Conservation (phyloP, 2,329 filamentous ascomycete species). For the Beauveria bassiana region DNA sequence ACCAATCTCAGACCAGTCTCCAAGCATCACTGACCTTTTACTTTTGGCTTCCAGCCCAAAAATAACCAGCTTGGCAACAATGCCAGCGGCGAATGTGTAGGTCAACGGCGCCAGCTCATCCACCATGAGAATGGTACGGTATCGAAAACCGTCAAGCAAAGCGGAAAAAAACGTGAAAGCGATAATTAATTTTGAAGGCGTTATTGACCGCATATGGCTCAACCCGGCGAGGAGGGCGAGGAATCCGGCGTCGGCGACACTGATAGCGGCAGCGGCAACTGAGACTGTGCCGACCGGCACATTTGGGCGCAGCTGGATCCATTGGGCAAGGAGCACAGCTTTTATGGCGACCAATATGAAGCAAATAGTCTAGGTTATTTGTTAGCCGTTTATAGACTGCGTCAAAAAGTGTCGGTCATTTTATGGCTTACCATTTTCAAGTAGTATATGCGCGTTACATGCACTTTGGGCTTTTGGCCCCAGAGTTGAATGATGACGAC, state of each 20-base stretch:
- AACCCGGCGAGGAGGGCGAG: conserved; percentile 21
- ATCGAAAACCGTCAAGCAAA: conserved; percentile 30
- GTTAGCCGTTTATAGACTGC: not conserved
- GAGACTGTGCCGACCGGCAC: not conserved
- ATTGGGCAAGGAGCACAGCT: not conserved
- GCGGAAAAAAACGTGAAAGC: conserved; percentile 30
- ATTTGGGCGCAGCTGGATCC: not conserved
- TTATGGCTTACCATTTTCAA: not conserved
- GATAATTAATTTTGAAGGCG: conserved; percentile 32
- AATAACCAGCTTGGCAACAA: conserved; percentile 22
- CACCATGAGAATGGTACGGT: conserved; percentile 30
- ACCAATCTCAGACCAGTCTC: conserved; percentile 15
- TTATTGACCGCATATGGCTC: conserved; percentile 25
- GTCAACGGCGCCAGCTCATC: conserved; percentile 11
- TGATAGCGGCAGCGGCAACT: conserved; percentile 19
- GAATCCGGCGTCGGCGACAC: conserved; percentile 19
- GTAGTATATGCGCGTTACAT: not conserved
- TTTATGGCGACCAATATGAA: not conserved
- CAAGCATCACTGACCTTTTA: conserved; percentile 15
- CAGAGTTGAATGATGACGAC: not conserved
- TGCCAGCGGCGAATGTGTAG: conserved; percentile 20
- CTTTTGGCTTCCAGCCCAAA: conserved; percentile 14
- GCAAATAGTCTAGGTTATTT: not conserved
- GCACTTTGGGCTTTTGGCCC: not conserved
- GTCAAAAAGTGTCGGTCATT: not conserved